Conservation (phyloP, 352 stramenopile genomes). For the Pythium folliculosum region DNA sequence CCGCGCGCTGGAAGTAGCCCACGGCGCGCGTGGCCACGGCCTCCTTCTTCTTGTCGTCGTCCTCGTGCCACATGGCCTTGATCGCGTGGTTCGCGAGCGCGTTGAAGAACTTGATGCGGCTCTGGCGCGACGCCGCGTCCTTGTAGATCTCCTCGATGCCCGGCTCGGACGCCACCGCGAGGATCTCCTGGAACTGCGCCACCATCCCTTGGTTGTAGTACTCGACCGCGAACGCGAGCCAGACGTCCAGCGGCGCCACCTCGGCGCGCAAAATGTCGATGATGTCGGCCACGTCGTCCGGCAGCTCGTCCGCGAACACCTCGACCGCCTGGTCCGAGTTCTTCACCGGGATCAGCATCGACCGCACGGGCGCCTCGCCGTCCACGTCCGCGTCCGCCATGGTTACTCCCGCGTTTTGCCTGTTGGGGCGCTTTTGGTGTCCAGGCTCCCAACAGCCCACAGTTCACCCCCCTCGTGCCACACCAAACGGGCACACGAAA, state of each 20-base stretch:
- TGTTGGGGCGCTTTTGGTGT: neutral
- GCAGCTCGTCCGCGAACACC: slow-evolving; percentile 89
- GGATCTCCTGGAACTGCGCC: slow-evolving; percentile 84
- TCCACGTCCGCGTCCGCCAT: slow-evolving; percentile 35
- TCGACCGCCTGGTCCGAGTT: slow-evolving; percentile 90
- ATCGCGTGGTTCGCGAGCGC: slow-evolving; percentile 82
- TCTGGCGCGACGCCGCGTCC: slow-evolving; percentile 80
- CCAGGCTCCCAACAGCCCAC: neutral
- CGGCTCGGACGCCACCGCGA: slow-evolving; percentile 78
- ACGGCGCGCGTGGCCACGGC: slow-evolving; percentile 78
- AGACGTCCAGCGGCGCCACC: slow-evolving; percentile 89
- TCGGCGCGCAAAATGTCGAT: slow-evolving; percentile 91
- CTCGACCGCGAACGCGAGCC: slow-evolving; percentile 91
- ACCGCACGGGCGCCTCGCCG: slow-evolving; percentile 39
- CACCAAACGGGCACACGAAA: slow-evolving; percentile 1
- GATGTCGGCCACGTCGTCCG: slow-evolving; percentile 90
- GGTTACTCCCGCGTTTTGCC: slow-evolving; percentile 8
- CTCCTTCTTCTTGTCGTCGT: slow-evolving; percentile 88
- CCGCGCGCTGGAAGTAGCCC: slow-evolving; percentile 84
- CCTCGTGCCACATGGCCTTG: slow-evolving; percentile 89
- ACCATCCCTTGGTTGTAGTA: slow-evolving; percentile 88
- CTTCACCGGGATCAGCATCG: slow-evolving; percentile 90
- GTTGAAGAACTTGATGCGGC: slow-evolving; percentile 90
- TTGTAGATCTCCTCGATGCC: slow-evolving; percentile 90
- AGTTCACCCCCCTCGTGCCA: slow-evolving; percentile 5